A percentile compares a stretch with the other conserved stretches of the same genome.
These are phyloP conservation scores for Vigna trinervia DNA, from an alignment of 306 rosid species.

Conservation along the genomic window DNA sequence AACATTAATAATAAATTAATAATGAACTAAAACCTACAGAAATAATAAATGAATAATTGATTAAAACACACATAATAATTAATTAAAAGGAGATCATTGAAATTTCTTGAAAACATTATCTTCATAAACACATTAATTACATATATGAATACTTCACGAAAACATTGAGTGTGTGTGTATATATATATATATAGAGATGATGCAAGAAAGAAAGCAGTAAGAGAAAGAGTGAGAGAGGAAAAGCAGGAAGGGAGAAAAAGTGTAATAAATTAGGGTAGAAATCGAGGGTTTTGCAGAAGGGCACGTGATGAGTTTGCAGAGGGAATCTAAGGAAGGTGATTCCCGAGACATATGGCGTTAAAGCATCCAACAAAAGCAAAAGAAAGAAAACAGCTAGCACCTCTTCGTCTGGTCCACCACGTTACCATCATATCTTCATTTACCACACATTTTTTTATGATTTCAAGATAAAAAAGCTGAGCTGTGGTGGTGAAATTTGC, in stretches of 20 bases:
- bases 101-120: too few species aligned
- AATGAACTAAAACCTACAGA: too few species aligned
- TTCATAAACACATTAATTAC: too few species aligned
- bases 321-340: slow-evolving; percentile 58
- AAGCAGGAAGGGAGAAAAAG: not conserved
- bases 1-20: too few species aligned
- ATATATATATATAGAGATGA: too few species aligned
- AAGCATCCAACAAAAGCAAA: slow-evolving; percentile 35
- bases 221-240: not conserved
- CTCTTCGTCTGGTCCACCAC: slow-evolving; percentile 43
- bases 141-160: too few species aligned
- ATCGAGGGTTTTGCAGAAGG: slow-evolving; percentile 32
- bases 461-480: slow-evolving; percentile 1
- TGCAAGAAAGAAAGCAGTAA: too few species aligned
- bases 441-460: not conserved
- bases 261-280: not conserved
- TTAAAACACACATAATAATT: too few species aligned
- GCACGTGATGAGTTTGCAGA: slow-evolving; percentile 52
- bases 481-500: slow-evolving; percentile 1
- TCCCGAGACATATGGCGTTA: slow-evolving; percentile 52
- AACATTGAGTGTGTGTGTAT: too few species aligned
- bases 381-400: slow-evolving; percentile 39
- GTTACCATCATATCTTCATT: slow-evolving; percentile 24
- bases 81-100: too few species aligned
- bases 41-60: too few species aligned